Percentiles rank a stretch among this genome's conserved stretches.
phyloP scores from a whole-genome alignment of 1,284 basidiomycete species.

The Apiotrichum mycotoxinovorans region DNA sequence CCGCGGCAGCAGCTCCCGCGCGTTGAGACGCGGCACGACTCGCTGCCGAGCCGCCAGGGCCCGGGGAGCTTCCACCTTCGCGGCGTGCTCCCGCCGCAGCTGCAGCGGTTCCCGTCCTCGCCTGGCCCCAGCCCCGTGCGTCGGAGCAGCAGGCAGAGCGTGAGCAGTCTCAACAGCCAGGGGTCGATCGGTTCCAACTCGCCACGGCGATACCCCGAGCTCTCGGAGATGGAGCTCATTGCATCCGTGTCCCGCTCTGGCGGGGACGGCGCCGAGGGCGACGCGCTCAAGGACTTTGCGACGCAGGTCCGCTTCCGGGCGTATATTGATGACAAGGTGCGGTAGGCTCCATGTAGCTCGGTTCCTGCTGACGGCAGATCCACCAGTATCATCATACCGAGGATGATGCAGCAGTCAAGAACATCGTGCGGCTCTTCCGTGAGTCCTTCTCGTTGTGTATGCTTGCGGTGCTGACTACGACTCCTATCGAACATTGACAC shows the following conservation, averaged over 20 bases:
- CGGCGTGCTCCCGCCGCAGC: no score
- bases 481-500: background rate
- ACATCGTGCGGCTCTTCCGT: constrained; percentile 44
- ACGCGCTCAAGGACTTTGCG: constrained; percentile 44
- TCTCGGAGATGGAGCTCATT: constrained; percentile 37
- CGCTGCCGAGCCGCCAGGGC: background rate
- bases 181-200: background rate
- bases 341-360: no score
- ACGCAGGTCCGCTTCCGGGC: constrained; percentile 39
- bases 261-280: constrained; percentile 44
- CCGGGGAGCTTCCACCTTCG: no score
- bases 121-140: background rate
- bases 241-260: constrained; percentile 41
- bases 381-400: constrained; percentile 19
- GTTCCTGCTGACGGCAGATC: no score
- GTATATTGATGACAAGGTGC: constrained; percentile 45
- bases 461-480: background rate
- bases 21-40: no score
- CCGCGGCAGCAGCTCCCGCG: background rate
- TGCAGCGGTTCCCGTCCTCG: background rate
- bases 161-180: no score
- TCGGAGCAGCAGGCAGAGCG: no score
- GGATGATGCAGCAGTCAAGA: constrained; percentile 38
- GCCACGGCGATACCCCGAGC: constrained; percentile 1
- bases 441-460: constrained; percentile 9